These are phyloP conservation scores for Heliocybe sulcata DNA, from an alignment of 1,284 basidiomycete species.

Conservation along the genomic window DNA sequence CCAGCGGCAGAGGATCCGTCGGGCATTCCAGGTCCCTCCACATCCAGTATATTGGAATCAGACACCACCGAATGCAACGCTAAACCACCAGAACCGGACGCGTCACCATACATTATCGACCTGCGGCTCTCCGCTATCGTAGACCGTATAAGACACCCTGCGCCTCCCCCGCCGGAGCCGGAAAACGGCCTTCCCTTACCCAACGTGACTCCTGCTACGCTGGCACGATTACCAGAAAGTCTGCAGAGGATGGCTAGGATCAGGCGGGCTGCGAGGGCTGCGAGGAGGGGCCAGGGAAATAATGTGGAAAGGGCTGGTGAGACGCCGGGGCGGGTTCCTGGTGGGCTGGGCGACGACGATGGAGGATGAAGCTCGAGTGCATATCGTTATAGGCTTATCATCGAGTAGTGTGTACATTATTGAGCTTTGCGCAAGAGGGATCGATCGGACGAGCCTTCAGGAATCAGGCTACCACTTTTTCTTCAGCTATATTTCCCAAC, in stretches of 20 bases:
- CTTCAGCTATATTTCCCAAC: conserved; percentile 44
- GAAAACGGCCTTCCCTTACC: conserved; percentile 48
- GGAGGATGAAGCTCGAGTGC: background rate
- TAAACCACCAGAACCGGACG: conserved; percentile 13
- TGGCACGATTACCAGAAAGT: conserved; percentile 30
- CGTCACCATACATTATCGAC: conserved; percentile 49
- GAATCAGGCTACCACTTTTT: conserved; percentile 48
- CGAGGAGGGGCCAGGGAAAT: background rate
- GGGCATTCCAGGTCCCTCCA: conserved; percentile 9
- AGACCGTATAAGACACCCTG: conserved; percentile 45
- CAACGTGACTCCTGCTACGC: conserved; percentile 47
- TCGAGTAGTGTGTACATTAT: conserved; percentile 3
- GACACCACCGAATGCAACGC: conserved; percentile 10
- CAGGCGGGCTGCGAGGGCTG: conserved; percentile 13
- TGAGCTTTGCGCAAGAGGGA: background rate
- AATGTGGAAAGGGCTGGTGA: background rate
- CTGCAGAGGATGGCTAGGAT: conserved; percentile 46
- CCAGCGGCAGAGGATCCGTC: background rate
- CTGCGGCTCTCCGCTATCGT: conserved; percentile 45
- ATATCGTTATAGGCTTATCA: background rate
- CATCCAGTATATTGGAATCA: conserved; percentile 16
- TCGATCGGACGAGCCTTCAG: background rate
- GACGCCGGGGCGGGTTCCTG: background rate
- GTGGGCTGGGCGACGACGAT: background rate
- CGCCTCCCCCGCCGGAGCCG: conserved; percentile 27